phyloP scores from a whole-genome alignment of 2,329 filamentous ascomycete genomes.

The Claviceps paspali region DNA sequence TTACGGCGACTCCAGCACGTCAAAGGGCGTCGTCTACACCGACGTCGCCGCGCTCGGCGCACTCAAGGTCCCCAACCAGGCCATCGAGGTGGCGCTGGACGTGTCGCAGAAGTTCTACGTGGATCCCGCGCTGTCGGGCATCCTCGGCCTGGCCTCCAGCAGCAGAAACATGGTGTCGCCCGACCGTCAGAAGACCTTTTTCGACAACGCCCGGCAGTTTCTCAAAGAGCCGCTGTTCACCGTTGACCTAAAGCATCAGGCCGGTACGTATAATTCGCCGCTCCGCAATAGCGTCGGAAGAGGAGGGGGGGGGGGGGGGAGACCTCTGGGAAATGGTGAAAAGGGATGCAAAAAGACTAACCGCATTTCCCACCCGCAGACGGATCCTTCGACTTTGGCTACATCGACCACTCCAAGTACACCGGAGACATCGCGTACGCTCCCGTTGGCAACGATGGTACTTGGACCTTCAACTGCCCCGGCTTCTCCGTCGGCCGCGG shows the following conservation, averaged over 20 bases:
- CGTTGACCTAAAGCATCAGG: slow-evolving; percentile 44
- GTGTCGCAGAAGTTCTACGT: slow-evolving; percentile 25
- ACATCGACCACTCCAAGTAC: slow-evolving; percentile 49
- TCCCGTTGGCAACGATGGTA: slow-evolving; percentile 43
- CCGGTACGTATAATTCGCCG: no score
- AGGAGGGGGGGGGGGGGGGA: no score
- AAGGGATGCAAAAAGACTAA: no score
- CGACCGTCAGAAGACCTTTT: slow-evolving; percentile 33
- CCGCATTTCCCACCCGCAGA: no score
- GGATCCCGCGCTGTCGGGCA: slow-evolving; percentile 30
- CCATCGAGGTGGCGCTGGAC: slow-evolving; percentile 27
- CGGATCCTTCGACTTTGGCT: slow-evolving; percentile 61
- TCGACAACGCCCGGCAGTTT: slow-evolving; percentile 16
- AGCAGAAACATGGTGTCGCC: no score
- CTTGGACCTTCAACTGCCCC: slow-evolving; percentile 33
- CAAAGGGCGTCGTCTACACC: slow-evolving; percentile 27
- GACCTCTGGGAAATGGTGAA: no score
- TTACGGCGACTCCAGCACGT: slow-evolving; percentile 28
- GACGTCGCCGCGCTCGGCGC: slow-evolving; percentile 28
- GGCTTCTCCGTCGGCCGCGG: slow-evolving; percentile 11
- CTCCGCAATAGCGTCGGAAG: no score
- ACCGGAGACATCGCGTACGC: slow-evolving; percentile 46
- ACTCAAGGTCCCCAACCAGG: slow-evolving; percentile 24
- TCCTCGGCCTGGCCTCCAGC: slow-evolving; percentile 25
- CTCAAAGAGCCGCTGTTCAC: slow-evolving; percentile 40